Percentiles rank a stretch among this genome's conserved stretches.
These are phyloP conservation scores for Kockiozyma suomiensis DNA, from an alignment of 805 yeast genomes.

Conservation along the genomic window DNA sequence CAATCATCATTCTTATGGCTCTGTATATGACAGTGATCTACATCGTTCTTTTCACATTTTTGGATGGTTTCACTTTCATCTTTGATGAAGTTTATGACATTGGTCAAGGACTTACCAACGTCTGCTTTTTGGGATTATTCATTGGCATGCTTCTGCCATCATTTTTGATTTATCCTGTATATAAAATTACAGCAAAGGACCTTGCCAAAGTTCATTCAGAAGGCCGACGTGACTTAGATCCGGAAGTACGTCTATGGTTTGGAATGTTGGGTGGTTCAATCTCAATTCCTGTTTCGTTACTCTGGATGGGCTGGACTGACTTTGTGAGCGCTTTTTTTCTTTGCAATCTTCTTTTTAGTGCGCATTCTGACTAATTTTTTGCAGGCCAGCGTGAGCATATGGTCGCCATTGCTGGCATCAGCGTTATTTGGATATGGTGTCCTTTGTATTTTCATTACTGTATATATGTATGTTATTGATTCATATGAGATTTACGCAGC, in stretches of 20 bases:
- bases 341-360: slow-evolving; percentile 15
- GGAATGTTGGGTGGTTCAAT: slow-evolving; percentile 57
- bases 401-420: slow-evolving; percentile 63
- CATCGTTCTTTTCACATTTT: slow-evolving; percentile 61
- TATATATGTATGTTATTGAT: slow-evolving; percentile 48
- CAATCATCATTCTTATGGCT: slow-evolving; percentile 58
- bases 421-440: slow-evolving; percentile 46
- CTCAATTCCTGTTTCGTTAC: slow-evolving; percentile 51
- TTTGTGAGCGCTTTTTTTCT: no score
- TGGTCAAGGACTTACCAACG: slow-evolving; percentile 27
- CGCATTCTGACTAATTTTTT: slow-evolving; percentile 47
- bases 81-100: slow-evolving; percentile 54
- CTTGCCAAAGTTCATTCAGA: slow-evolving; percentile 9
- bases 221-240: slow-evolving; percentile 38
- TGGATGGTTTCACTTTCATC: slow-evolving; percentile 61
- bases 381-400: slow-evolving; percentile 22
- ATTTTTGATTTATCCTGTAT: slow-evolving; percentile 20
- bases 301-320: slow-evolving; percentile 59
- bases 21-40: slow-evolving; percentile 59
- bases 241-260: slow-evolving; percentile 53
- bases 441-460: slow-evolving; percentile 46
- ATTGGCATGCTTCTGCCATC: slow-evolving; percentile 23
- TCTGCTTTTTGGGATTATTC: slow-evolving; percentile 18
- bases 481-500: slow-evolving; percentile 59
- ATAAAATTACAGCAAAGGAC: slow-evolving; percentile 15